Conservation (phyloP, 768 basidiomycete genomes). For the Russula ochroleuca region DNA sequence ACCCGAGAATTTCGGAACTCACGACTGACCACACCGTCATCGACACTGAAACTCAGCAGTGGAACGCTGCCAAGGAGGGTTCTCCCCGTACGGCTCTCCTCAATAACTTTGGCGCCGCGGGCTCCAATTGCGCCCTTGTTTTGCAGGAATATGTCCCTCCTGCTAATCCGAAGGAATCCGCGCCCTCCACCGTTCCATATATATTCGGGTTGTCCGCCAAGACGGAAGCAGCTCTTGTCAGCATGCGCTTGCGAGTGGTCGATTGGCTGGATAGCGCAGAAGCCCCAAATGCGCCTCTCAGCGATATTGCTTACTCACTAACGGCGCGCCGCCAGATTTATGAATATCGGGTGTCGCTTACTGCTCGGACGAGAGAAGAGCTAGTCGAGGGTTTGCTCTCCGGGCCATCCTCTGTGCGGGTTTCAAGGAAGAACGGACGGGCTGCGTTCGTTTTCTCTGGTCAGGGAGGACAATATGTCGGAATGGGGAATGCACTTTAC, state of each 20-base stretch:
- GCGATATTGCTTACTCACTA: conserved; percentile 61
- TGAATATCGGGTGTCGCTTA: conserved; percentile 48
- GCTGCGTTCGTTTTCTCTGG: conserved; percentile 70
- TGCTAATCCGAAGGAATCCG: too few species aligned
- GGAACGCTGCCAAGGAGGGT: conserved; percentile 39
- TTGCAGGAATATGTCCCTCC: conserved; percentile 46
- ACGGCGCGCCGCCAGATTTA: conserved; percentile 62
- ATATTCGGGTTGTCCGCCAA: conserved; percentile 64
- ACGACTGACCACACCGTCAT: conserved; percentile 49
- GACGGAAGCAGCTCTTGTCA: conserved; percentile 43
- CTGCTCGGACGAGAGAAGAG: conserved; percentile 43
- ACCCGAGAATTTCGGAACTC: conserved; percentile 51
- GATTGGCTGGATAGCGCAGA: conserved; percentile 42
- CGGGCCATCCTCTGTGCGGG: conserved; percentile 36
- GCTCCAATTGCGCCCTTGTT: conserved; percentile 60
- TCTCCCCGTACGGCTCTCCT: conserved; percentile 51
- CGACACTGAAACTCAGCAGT: conserved; percentile 38
- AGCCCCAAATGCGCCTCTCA: conserved; percentile 32
- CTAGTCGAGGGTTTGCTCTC: conserved; percentile 43
- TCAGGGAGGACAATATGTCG: conserved; percentile 62
- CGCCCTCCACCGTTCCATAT: conserved; percentile 29
- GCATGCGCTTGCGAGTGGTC: conserved; percentile 46
- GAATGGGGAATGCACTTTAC: conserved; percentile 62
- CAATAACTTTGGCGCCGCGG: conserved; percentile 74
- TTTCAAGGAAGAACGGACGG: conserved; percentile 33